Percentiles rank a stretch among this genome's conserved stretches.
phyloP scores from a whole-genome alignment of 768 basidiomycete genomes.

The Daedaleopsis sinensis region DNA sequence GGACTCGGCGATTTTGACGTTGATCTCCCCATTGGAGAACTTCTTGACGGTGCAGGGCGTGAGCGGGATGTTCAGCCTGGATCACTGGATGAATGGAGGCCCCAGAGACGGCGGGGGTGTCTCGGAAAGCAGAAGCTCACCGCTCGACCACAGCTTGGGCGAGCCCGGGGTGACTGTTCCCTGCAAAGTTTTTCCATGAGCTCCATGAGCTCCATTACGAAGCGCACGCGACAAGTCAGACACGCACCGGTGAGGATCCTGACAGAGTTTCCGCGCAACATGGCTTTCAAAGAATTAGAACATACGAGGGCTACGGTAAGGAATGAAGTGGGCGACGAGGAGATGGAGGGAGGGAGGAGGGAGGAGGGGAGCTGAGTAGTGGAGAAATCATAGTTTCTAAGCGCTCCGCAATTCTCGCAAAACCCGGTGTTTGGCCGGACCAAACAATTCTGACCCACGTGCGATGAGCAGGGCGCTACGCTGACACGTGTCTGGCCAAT shows the following conservation, averaged over 20 bases:
- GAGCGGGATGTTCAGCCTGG: constrained; percentile 87
- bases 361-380: constrained; percentile 4
- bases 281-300: constrained; percentile 42
- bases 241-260: constrained; percentile 71
- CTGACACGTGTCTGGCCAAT: background rate
- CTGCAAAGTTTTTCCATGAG: constrained; percentile 54
- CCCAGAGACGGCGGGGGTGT: constrained; percentile 43
- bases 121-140: constrained; percentile 69
- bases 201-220: constrained; percentile 16
- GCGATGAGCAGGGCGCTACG: constrained; percentile 4
- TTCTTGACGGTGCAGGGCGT: constrained; percentile 85
- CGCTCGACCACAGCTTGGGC: constrained; percentile 94
- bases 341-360: constrained; percentile 9
- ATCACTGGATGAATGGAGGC: constrained; percentile 47
- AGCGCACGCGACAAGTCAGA: background rate
- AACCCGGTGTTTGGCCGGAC: constrained; percentile 11
- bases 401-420: constrained; percentile 24
- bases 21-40: constrained; percentile 95
- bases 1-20: constrained; percentile 92
- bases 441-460: constrained; percentile 13
- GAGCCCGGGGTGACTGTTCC: constrained; percentile 98
- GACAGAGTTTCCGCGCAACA: constrained; percentile 85
- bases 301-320: constrained; percentile 11
- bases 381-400: constrained; percentile 18
- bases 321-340: constrained; percentile 4